Percentiles rank a stretch among this genome's conserved stretches.
Conservation (phyloP, 768 basidiomycete genomes). For the Hygrophorus pudorinus region DNA sequence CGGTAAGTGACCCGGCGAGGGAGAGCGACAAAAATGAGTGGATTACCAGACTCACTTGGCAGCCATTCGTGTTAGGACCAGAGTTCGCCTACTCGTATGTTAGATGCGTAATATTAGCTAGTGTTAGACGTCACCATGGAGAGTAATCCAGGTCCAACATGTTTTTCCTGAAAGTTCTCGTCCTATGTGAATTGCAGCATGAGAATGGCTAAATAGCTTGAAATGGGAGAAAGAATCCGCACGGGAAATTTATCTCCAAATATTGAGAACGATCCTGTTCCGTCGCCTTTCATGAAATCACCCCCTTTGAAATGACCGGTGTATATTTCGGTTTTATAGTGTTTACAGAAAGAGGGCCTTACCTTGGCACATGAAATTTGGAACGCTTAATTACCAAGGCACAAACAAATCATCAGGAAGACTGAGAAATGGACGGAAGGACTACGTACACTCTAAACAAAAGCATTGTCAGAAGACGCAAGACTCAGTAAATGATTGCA, state of each 20-base stretch:
- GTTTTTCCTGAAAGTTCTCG: conserved; percentile 91
- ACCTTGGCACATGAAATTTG: conserved; percentile 97
- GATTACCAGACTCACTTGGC: conserved; percentile 65
- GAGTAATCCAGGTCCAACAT: conserved; percentile 74
- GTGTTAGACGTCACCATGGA: conserved; percentile 63
- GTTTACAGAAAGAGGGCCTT: conserved; percentile 8
- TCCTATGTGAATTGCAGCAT: conserved; percentile 40
- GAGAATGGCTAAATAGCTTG: not conserved
- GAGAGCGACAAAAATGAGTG: not conserved
- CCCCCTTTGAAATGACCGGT: conserved; percentile 44
- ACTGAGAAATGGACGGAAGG: not conserved
- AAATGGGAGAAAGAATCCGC: conserved; percentile 14
- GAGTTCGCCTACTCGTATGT: conserved; percentile 72
- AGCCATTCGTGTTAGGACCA: conserved; percentile 89
- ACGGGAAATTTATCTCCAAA: conserved; percentile 93
- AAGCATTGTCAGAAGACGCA: not conserved
- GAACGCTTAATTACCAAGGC: conserved; percentile 40
- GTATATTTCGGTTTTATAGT: not conserved
- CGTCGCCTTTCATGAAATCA: conserved; percentile 91
- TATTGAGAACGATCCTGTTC: conserved; percentile 94
- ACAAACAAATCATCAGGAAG: not conserved
- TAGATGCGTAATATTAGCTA: not conserved
- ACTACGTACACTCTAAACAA: conserved; percentile 50
- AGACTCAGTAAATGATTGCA: not conserved
- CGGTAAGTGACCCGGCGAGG: not conserved